Conservation (phyloP, 1,284 basidiomycete genomes). For the Hypsizygus ulmarius region DNA sequence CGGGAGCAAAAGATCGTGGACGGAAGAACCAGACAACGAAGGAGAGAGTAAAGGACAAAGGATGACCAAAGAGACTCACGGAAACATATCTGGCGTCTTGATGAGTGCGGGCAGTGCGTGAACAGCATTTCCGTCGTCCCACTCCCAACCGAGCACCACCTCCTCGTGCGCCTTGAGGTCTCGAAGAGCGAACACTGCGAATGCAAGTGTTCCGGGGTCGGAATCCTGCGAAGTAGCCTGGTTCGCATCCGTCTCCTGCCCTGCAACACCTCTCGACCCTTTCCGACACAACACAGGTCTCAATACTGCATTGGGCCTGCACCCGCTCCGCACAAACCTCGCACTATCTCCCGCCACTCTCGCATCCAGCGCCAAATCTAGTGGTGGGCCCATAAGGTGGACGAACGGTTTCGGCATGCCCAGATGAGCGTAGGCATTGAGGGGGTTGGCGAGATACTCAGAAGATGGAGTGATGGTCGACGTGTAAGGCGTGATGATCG, state of each 20-base stretch:
- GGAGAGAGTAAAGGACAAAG: neutral
- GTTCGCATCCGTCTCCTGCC: conserved; percentile 16
- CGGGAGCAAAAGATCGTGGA: conserved; percentile 8
- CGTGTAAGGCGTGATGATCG: conserved; percentile 55
- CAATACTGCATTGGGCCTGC: conserved; percentile 87
- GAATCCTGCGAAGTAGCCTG: conserved; percentile 21
- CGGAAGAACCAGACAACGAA: conserved; percentile 12
- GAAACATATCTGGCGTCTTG: conserved; percentile 52
- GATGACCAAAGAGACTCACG: conserved; percentile 38
- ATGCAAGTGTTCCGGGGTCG: conserved; percentile 53
- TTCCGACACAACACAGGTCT: conserved; percentile 67
- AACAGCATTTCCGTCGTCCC: conserved; percentile 91
- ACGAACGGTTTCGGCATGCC: conserved; percentile 79
- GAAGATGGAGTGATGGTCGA: conserved; percentile 60
- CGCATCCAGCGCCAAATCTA: conserved; percentile 82
- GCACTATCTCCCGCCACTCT: conserved; percentile 74
- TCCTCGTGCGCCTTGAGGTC: conserved; percentile 84
- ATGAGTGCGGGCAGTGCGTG: conserved; percentile 78
- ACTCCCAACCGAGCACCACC: conserved; percentile 92
- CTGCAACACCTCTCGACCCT: conserved; percentile 14
- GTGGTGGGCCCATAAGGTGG: conserved; percentile 75
- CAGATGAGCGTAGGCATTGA: conserved; percentile 69
- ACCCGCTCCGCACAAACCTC: conserved; percentile 81
- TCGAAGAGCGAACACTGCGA: conserved; percentile 82
- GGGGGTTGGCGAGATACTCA: conserved; percentile 60